Percentiles rank a stretch among this genome's conserved stretches.
Evolutionary conservation across 345 rosid species (phyloP).

Genomic region (Acer yangbiense): DNA sequence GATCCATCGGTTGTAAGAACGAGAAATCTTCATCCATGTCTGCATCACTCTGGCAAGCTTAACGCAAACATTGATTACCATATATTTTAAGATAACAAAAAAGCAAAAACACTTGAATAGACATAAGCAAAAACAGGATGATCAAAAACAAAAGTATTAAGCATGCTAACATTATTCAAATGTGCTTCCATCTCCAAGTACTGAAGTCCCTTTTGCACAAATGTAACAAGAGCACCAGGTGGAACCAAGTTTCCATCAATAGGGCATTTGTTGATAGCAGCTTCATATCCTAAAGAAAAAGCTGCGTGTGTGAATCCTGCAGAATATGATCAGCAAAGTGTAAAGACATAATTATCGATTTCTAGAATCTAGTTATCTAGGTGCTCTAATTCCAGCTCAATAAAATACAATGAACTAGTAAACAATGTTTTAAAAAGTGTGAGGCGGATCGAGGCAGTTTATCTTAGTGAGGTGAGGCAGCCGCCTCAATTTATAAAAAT

Average conservation of each 20-base stretch:
- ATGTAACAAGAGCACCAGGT: slow-evolving; percentile 87
- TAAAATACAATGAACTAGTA: background rate
- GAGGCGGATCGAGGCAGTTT: too few relatives aligned
- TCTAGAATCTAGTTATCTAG: background rate
- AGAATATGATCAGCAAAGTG: background rate
- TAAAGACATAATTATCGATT: background rate
- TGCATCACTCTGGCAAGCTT: slow-evolving; percentile 65
- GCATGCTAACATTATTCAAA: slow-evolving; percentile 67
- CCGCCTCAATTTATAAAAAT: too few relatives aligned
- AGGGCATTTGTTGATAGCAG: slow-evolving; percentile 78
- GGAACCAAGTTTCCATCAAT: slow-evolving; percentile 96
- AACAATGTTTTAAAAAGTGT: too few relatives aligned
- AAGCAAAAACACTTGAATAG: slow-evolving; percentile 6
- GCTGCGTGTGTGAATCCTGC: slow-evolving; percentile 88
- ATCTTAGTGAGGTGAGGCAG: too few relatives aligned
- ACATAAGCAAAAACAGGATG: background rate
- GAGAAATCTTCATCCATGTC: slow-evolving; percentile 96
- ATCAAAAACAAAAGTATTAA: slow-evolving; percentile 20
- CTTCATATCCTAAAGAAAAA: slow-evolving; percentile 92
- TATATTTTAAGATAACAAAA: slow-evolving; percentile 14
- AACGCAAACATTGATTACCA: slow-evolving; percentile 40
- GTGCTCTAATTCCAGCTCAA: background rate
- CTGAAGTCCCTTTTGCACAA: slow-evolving; percentile 93
- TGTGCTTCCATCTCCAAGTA: slow-evolving; percentile 99
- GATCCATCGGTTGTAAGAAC: slow-evolving; percentile 93